Evolutionary conservation across 1,284 basidiomycete genomes (phyloP).

Genomic region (Leccinum ponderosum): DNA sequence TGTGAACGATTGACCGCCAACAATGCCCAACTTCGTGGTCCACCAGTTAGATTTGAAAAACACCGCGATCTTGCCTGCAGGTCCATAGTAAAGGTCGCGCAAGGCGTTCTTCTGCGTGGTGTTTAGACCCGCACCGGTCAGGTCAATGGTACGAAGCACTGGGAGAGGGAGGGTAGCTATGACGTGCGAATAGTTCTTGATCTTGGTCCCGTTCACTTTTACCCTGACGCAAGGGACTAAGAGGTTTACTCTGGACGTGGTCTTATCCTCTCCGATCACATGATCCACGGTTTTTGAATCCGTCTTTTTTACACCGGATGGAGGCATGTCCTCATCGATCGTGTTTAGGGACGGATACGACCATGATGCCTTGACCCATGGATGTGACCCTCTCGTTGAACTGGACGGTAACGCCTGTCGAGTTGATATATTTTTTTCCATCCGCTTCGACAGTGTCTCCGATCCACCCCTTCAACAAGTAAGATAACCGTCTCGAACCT

Average conservation of each 20-base stretch:
- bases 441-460: constrained; percentile 16
- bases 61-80: constrained; percentile 35
- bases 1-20: constrained; percentile 38
- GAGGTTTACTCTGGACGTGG: not conserved
- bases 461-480: constrained; percentile 20
- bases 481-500: not conserved
- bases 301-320: not conserved
- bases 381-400: constrained; percentile 10
- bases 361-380: constrained; percentile 4
- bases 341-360: not conserved
- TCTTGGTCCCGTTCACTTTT: not conserved
- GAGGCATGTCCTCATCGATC: not conserved
- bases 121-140: constrained; percentile 10
- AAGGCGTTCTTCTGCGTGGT: constrained; percentile 15
- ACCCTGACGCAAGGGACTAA: constrained; percentile 6
- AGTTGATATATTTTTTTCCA: constrained; percentile 15
- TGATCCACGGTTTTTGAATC: not conserved
- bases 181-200: constrained; percentile 14
- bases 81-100: constrained; percentile 12
- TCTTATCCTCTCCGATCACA: not conserved
- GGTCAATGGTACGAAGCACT: constrained; percentile 16
- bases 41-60: constrained; percentile 40
- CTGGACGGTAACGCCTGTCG: not conserved
- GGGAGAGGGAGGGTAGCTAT: constrained; percentile 19
- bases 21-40: constrained; percentile 25